Evolutionary conservation across 305 asterid species (phyloP), one percentile per base, ranked within the genome.

Genomic region (Rubia tinctorum): DNA sequence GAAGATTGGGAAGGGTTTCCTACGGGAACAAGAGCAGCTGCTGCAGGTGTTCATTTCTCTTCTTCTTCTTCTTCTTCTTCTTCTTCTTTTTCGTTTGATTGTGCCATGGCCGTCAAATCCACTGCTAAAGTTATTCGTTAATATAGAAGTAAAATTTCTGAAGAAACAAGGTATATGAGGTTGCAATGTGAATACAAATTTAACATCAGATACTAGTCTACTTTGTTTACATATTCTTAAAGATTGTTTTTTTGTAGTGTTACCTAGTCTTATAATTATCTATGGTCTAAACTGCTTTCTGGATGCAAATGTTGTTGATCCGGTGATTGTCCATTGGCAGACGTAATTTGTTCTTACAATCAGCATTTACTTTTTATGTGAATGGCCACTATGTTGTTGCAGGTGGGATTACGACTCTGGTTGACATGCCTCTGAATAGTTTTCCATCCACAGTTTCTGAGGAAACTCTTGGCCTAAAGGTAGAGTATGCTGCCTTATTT

Each of bases 1-100:
- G 75, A 96, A 78, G 99, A 95, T 76, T 92, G 99, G 99, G 99
- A 95, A 83, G 99, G 98, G 53, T 95, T 95, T 86, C 97, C 98
- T 64, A 92, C 97, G 40, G 99, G 99, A 77, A 95, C 99, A 75
- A 89, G 81, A 81, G 98, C 99, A 66, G 99, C 99, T 15, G 97
- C 96, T 80, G 99, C 97, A 51, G 99, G 99, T 94, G 10, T 8
- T n/a, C 62, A 18, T 60, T 60, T 59, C 47, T 60, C 27, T 14
- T 22, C 22, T 6, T 25, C 10, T 6, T 6, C 8, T 60, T 60
- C 20, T 30, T 27, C 30, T 27, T 27, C 2, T 27, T 27, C 2
- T 27, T 30, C 3, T 30, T 2, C n/a, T n/a, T n/a, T n/a, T n/a
- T 2, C 37, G 3, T 2, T 30, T 30, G 37, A 30, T 30, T 30